Evolutionary conservation across 164 flowering plant species (phyloP).

Genomic region (Magnolia officinalis): DNA sequence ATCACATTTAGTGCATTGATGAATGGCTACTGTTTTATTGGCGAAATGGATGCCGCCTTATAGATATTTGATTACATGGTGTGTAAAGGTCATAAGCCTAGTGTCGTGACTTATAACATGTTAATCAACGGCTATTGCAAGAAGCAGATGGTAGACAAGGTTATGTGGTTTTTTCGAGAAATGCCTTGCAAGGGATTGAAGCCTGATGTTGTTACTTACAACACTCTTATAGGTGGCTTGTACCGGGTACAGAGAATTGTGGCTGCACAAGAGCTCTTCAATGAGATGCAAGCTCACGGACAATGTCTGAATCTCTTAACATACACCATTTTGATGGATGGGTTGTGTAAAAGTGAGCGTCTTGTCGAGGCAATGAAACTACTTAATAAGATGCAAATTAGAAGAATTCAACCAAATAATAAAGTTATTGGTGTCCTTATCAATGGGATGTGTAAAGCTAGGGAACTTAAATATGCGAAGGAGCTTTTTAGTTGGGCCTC

Average conservation of each 20-base stretch:
- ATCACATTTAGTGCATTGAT: background rate
- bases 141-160: background rate
- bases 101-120: background rate
- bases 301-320: background rate
- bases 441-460: no score
- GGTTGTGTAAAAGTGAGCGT: no score
- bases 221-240: constrained; percentile 36
- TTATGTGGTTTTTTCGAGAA: constrained; percentile 7
- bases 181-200: constrained; percentile 14
- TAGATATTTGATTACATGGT: constrained; percentile 3
- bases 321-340: background rate
- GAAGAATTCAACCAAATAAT: no score
- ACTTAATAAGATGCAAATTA: no score
- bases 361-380: no score
- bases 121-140: background rate
- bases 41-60: background rate
- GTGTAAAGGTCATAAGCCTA: background rate
- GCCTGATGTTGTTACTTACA: constrained; percentile 41
- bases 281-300: background rate
- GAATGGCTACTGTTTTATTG: background rate
- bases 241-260: constrained; percentile 29
- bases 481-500: no score
- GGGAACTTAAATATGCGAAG: no score
- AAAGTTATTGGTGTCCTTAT: no score
- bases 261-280: constrained; percentile 18